phyloP scores from a whole-genome alignment of 108 stramenopile genomes.

The Fragilaria radians region DNA sequence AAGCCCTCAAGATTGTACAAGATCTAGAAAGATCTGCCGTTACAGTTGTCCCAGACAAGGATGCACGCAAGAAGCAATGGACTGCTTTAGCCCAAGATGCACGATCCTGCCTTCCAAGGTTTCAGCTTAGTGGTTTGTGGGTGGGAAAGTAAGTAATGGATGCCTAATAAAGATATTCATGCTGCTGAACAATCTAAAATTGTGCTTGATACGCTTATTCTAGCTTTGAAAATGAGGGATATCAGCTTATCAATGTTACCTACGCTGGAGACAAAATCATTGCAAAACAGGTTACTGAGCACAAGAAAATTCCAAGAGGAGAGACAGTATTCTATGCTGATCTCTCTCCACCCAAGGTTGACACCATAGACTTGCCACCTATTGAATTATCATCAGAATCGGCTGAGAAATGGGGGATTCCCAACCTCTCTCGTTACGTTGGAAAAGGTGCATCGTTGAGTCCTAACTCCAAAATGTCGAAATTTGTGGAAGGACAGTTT shows the following conservation, averaged over 20 bases:
- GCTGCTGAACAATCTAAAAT: not conserved
- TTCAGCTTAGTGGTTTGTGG: slow-evolving; percentile 76
- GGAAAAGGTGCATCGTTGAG: slow-evolving; percentile 65
- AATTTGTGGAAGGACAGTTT: slow-evolving; percentile 76
- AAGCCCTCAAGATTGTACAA: slow-evolving; percentile 21
- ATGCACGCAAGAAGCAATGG: slow-evolving; percentile 27
- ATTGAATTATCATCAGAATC: slow-evolving; percentile 48
- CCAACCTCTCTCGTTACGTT: slow-evolving; percentile 39
- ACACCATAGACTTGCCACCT: slow-evolving; percentile 25
- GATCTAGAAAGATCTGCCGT: slow-evolving; percentile 37
- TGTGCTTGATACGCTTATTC: not conserved
- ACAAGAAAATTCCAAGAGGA: slow-evolving; percentile 66
- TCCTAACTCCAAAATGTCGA: slow-evolving; percentile 43
- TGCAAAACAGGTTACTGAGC: slow-evolving; percentile 75
- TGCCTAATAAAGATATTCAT: not conserved
- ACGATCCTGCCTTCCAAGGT: slow-evolving; percentile 52
- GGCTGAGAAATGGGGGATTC: slow-evolving; percentile 69
- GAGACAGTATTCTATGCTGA: slow-evolving; percentile 71
- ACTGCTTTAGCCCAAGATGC: slow-evolving; percentile 29
- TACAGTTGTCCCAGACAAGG: too few relatives aligned
- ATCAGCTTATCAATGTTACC: slow-evolving; percentile 65
- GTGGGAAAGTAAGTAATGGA: slow-evolving; percentile 80
- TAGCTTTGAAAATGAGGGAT: slow-evolving; percentile 64
- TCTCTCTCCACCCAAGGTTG: slow-evolving; percentile 17
- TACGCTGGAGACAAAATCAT: slow-evolving; percentile 66